Evolutionary conservation across 2,329 filamentous ascomycete species (phyloP), one percentile per base, ranked within the genome.

Genomic region (Pseudofabraea citricarpa): DNA sequence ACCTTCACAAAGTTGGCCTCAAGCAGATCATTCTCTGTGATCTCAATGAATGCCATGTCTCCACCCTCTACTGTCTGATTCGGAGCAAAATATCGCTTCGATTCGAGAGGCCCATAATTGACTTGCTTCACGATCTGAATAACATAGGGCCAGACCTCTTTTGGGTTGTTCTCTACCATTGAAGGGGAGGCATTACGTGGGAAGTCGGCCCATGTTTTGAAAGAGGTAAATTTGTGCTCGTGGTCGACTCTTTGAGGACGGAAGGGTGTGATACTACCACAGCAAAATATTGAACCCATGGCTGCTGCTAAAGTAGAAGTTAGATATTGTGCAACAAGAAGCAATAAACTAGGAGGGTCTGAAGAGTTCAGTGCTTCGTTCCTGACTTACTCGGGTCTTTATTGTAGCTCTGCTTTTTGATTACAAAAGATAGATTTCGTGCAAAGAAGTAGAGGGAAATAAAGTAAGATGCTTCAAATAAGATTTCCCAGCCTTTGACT

Each of bases 81-180:
- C n/a, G n/a, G n/a, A 18, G 61, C 50, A 41, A 72, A 73, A 53
- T 72, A 73, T 22, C 67, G 51, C 46, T 63, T 72, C 38, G 56
- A 62, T 42, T 73, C 69, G 0, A 69, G 55, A 3, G 68, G 55
- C 2, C 70, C 70, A 45, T 59, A 71, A 51, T 72, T 72, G 49
- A 70, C 58, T 56, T 72, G 69, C 3, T 56, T 58, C 18, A 72
- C 67, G 3, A 72, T 51, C 52, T 73, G 69, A 2, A 73, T 51
- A 13, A 54, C 67, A 21, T 47, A 55, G 22, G 39, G 37, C 15
- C 15, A 18, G 6, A 6, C 15, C 19, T 36, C 3, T 21, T 15
- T 5, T 21, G 15, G 12, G n/a, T 20, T 36, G 5, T 3, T 16
- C 4, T 12, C 7, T 36, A 18, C 16, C 3, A 5, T 18, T 7